phyloP scores from a whole-genome alignment of 1,139 yeast genomes.

The Kodamaea derodonti region DNA sequence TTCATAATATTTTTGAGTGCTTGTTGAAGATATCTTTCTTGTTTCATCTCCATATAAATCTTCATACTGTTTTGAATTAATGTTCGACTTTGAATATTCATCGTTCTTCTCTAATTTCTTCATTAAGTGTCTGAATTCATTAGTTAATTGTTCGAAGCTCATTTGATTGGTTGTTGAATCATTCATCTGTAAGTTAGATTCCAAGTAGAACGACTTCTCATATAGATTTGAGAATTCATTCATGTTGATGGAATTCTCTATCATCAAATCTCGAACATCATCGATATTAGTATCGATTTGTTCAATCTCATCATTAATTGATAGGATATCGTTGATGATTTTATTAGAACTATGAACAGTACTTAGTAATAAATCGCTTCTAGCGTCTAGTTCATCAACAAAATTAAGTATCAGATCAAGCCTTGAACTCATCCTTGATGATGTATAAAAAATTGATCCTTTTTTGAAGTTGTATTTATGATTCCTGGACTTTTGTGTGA shows the following conservation, averaged over 20 bases:
- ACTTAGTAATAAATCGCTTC: constrained; percentile 21
- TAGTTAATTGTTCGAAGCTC: constrained; percentile 46
- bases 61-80: background rate
- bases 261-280: constrained; percentile 22
- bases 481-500: background rate
- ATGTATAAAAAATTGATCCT: no score
- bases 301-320: constrained; percentile 20
- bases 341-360: constrained; percentile 21
- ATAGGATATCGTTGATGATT: constrained; percentile 20
- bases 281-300: constrained; percentile 31
- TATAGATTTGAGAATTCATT: constrained; percentile 28
- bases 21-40: background rate
- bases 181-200: constrained; percentile 28
- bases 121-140: constrained; percentile 33
- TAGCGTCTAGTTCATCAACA: constrained; percentile 29
- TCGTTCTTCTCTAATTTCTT: constrained; percentile 11
- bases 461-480: no score
- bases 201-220: constrained; percentile 33
- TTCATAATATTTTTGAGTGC: background rate
- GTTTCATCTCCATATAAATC: no score
- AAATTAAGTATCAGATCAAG: constrained; percentile 28
- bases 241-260: constrained; percentile 21
- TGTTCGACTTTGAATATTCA: constrained; percentile 3
- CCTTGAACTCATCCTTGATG: constrained; percentile 17
- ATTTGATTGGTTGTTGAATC: constrained; percentile 40